These are phyloP conservation scores for Basidiobolus meristosporus DNA, from an alignment of 371 early-diverging fungal genomes.

Conservation along the genomic window DNA sequence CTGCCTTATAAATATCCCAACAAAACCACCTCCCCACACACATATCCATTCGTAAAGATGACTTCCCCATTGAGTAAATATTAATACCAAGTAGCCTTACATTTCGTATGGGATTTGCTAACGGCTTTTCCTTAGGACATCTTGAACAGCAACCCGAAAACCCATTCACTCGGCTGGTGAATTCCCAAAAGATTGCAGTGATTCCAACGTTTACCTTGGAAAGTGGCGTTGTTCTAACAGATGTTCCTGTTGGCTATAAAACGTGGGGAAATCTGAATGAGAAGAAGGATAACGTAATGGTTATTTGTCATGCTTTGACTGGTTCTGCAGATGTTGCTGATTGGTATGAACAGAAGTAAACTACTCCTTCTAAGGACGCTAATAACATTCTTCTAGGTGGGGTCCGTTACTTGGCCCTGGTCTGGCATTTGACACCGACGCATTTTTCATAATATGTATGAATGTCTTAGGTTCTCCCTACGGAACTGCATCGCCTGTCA, in stretches of 20 bases:
- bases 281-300: conserved; percentile 67
- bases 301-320: conserved; percentile 91
- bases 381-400: conserved; percentile 4
- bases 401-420: conserved; percentile 82
- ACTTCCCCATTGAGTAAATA: no score
- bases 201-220: conserved; percentile 61
- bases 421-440: conserved; percentile 69
- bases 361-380: no score
- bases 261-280: conserved; percentile 85
- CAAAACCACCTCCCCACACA: no score
- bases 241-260: conserved; percentile 87
- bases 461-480: conserved; percentile 93
- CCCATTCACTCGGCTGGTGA: conserved; percentile 33
- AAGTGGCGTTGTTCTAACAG: conserved; percentile 40
- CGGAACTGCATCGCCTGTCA: conserved; percentile 82
- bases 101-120: no score
- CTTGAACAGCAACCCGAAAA: conserved; percentile 35
- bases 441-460: conserved; percentile 85
- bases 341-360: conserved; percentile 34
- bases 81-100: no score
- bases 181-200: conserved; percentile 47
- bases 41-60: no score
- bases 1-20: no score
- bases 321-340: conserved; percentile 90
- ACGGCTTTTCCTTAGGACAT: no score